phyloP scores from a whole-genome alignment of 345 rosid genomes.

The Heritiera littoralis region DNA sequence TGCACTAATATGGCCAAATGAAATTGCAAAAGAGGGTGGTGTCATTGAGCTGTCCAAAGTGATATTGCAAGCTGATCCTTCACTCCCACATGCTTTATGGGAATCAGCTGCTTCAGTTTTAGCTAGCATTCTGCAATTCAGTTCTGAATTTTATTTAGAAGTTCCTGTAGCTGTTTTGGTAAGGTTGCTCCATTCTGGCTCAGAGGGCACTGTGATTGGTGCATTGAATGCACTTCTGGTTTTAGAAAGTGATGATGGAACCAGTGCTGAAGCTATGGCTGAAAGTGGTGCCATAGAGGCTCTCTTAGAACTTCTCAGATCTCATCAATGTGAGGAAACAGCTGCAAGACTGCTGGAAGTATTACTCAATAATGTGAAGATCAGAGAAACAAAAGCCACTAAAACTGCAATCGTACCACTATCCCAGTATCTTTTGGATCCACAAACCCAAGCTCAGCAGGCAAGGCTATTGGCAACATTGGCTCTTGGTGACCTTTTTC shows the following conservation, averaged over 20 bases:
- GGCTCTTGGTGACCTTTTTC: slow-evolving; percentile 98
- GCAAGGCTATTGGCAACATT: slow-evolving; percentile 87
- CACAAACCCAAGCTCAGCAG: slow-evolving; percentile 98
- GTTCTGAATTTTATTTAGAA: slow-evolving; percentile 93
- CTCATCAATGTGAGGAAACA: slow-evolving; percentile 97
- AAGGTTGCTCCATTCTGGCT: slow-evolving; percentile 82
- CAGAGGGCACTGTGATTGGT: slow-evolving; percentile 78
- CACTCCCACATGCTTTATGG: slow-evolving; percentile 91
- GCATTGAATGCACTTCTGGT: slow-evolving; percentile 95
- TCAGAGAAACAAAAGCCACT: slow-evolving; percentile 89
- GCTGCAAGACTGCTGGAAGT: slow-evolving; percentile 95
- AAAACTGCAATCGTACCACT: slow-evolving; percentile 87
- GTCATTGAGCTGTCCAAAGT: slow-evolving; percentile 89
- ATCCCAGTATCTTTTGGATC: slow-evolving; percentile 96
- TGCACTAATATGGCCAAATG: slow-evolving; percentile 89
- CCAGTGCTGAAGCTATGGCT: slow-evolving; percentile 99
- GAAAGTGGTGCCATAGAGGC: slow-evolving; percentile 99
- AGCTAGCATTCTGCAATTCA: slow-evolving; percentile 84
- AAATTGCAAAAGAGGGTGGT: slow-evolving; percentile 96
- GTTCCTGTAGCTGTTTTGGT: slow-evolving; percentile 96
- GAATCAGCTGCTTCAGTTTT: slow-evolving; percentile 93
- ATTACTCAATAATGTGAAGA: slow-evolving; percentile 91
- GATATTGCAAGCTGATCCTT: slow-evolving; percentile 90
- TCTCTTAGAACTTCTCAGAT: slow-evolving; percentile 88
- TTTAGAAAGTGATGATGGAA: slow-evolving; percentile 92